A percentile compares a stretch with the other conserved stretches of the same genome.
These are phyloP conservation scores for Melampsora larici-populina DNA, from an alignment of 1,284 basidiomycete species.

Conservation along the genomic window DNA sequence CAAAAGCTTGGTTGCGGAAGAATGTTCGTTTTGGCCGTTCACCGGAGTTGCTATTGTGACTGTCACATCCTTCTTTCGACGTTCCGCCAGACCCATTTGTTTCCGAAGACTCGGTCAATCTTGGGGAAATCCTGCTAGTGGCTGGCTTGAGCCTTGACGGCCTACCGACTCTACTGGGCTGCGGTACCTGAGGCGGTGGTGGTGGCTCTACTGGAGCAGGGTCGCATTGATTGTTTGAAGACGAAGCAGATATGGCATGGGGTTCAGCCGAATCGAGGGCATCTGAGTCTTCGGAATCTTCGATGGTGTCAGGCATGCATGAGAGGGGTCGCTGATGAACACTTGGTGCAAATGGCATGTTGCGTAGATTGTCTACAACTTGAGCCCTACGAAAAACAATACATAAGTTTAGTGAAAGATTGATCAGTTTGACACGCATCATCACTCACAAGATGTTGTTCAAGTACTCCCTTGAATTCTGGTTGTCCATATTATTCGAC, in stretches of 20 bases:
- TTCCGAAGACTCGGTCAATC: conserved; percentile 8
- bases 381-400: conserved; percentile 58
- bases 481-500: conserved; percentile 88
- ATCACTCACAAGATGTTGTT: conserved; percentile 68
- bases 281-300: conserved; percentile 34
- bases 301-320: conserved; percentile 27
- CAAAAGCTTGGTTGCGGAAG: conserved; percentile 29
- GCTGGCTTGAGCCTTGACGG: conserved; percentile 27
- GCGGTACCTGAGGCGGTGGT: conserved; percentile 5
- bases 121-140: conserved; percentile 25
- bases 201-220: conserved; percentile 1
- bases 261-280: conserved; percentile 13
- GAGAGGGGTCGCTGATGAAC: conserved; percentile 58
- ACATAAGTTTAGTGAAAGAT: neutral
- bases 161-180: conserved; percentile 22
- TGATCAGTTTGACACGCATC: neutral
- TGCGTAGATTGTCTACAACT: conserved; percentile 73
- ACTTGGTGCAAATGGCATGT: conserved; percentile 76
- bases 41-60: too few species aligned
- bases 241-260: neutral
- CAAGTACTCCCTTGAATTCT: conserved; percentile 79
- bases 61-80: conserved; percentile 3
- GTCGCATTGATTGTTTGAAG: conserved; percentile 8
- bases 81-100: neutral
- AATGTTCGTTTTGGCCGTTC: conserved; percentile 30